Evolutionary conservation across 495 filamentous ascomycete genomes (phyloP).

Genomic region (Penicillium goetzii): DNA sequence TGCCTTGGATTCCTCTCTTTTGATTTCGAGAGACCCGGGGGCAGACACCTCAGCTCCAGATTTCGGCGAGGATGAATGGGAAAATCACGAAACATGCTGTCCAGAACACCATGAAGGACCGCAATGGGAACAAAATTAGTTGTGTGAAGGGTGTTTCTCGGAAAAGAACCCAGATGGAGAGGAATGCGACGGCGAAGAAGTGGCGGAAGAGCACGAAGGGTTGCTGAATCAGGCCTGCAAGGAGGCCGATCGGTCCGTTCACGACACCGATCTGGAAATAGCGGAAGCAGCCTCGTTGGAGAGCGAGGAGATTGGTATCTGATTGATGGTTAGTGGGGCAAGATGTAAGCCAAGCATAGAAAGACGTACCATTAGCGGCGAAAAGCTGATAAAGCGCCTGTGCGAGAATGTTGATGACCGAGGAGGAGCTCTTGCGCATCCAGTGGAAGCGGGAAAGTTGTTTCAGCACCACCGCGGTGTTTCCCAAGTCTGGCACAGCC

Average conservation of each 20-base stretch:
- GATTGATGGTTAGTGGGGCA: constrained; percentile 12
- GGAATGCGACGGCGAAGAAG: constrained; percentile 91
- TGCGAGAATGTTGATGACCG: constrained; percentile 94
- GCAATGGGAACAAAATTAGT: constrained; percentile 61
- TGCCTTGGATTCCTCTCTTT: not conserved
- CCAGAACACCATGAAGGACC: constrained; percentile 73
- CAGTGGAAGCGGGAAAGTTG: constrained; percentile 85
- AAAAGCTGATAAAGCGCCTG: constrained; percentile 90
- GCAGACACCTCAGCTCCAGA: constrained; percentile 29
- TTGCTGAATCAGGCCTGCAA: constrained; percentile 80
- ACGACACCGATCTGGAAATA: constrained; percentile 86
- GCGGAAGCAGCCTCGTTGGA: constrained; percentile 89
- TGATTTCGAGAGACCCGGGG: not conserved
- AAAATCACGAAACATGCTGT: constrained; percentile 88
- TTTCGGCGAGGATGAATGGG: constrained; percentile 67
- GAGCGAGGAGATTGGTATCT: constrained; percentile 73
- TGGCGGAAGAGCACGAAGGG: constrained; percentile 84
- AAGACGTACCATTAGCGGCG: constrained; percentile 70
- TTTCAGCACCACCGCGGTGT: constrained; percentile 62
- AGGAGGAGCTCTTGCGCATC: constrained; percentile 76
- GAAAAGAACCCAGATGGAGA: constrained; percentile 81
- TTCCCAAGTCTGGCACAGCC: constrained; percentile 66
- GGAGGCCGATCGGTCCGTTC: constrained; percentile 76
- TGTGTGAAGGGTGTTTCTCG: constrained; percentile 58
- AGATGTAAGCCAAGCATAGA: not conserved